These are phyloP conservation scores for Teratosphaeria zuluensis DNA, from an alignment of 2,329 filamentous ascomycete genomes.

Conservation along the genomic window DNA sequence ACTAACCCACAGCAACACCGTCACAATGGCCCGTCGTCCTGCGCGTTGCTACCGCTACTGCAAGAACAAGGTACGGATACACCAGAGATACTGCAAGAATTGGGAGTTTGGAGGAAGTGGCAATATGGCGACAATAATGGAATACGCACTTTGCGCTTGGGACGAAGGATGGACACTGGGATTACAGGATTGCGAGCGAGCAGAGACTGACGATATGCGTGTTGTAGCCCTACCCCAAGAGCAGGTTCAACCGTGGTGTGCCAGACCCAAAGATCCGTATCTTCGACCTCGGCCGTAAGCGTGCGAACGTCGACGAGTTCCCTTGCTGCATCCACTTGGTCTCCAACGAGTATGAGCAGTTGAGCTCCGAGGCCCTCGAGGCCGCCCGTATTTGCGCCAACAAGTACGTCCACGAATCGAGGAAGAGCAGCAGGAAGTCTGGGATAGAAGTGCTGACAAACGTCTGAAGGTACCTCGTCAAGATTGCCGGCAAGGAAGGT, in stretches of 20 bases:
- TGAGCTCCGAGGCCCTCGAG: conserved; percentile 98
- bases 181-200: background rate
- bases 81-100: conserved; percentile 2
- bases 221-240: conserved; percentile 89
- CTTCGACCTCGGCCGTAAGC: conserved; percentile 66
- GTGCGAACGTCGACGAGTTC: conserved; percentile 98
- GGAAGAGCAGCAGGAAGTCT: conserved; percentile 1
- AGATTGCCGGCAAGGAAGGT: conserved; percentile 60
- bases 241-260: conserved; percentile 97
- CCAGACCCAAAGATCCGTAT: conserved; percentile 66
- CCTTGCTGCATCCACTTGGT: conserved; percentile 98
- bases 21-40: conserved; percentile 98
- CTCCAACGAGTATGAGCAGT: conserved; percentile 99
- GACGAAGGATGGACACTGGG: background rate
- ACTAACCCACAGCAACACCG: conserved; percentile 43
- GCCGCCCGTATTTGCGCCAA: conserved; percentile 99
- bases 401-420: conserved; percentile 54
- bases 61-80: conserved; percentile 92
- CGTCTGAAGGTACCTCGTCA: conserved; percentile 51
- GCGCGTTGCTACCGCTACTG: conserved; percentile 97
- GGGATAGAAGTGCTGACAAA: conserved; percentile 9
- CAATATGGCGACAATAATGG: background rate
- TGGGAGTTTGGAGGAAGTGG: conserved; percentile 2
- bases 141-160: background rate
- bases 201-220: conserved; percentile 21